phyloP scores from a whole-genome alignment of 768 basidiomycete genomes.

The Lactarius vividus region DNA sequence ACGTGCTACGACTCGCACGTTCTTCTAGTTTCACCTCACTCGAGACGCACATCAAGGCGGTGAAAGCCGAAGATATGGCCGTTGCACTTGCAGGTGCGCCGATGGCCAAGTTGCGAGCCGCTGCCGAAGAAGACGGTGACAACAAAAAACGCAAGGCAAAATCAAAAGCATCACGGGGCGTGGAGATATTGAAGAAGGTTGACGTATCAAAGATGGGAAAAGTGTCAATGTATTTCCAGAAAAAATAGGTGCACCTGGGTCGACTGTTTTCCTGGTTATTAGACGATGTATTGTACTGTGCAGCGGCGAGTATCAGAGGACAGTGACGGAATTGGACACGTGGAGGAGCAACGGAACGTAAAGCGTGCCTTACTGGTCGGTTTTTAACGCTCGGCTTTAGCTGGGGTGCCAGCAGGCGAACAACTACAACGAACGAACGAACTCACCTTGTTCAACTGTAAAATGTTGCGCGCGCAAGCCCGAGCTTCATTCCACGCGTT shows the following conservation, averaged over 20 bases:
- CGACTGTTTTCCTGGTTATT: background rate
- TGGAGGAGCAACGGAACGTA: conserved; percentile 1
- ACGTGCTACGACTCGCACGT: background rate
- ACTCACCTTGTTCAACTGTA: background rate
- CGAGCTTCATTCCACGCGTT: conserved; percentile 18
- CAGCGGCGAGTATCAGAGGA: background rate
- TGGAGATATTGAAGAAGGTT: conserved; percentile 80
- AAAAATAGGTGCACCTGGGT: conserved; percentile 29
- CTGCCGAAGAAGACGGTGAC: conserved; percentile 32
- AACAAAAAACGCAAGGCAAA: conserved; percentile 68
- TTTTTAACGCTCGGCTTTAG: background rate
- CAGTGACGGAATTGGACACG: background rate
- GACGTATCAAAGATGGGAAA: conserved; percentile 85
- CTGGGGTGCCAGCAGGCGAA: background rate
- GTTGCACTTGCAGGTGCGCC: conserved; percentile 36
- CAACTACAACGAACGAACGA: background rate
- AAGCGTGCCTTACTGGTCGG: background rate
- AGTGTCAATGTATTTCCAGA: conserved; percentile 81
- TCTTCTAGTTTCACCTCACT: conserved; percentile 56
- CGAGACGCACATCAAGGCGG: conserved; percentile 50
- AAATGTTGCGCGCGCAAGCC: conserved; percentile 24
- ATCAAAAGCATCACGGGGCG: conserved; percentile 61
- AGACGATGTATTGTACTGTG: background rate
- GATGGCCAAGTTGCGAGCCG: conserved; percentile 32
- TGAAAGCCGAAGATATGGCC: conserved; percentile 48